phyloP scores from a whole-genome alignment of 2,329 filamentous ascomycete species.

The Podosphaera leucotricha region DNA sequence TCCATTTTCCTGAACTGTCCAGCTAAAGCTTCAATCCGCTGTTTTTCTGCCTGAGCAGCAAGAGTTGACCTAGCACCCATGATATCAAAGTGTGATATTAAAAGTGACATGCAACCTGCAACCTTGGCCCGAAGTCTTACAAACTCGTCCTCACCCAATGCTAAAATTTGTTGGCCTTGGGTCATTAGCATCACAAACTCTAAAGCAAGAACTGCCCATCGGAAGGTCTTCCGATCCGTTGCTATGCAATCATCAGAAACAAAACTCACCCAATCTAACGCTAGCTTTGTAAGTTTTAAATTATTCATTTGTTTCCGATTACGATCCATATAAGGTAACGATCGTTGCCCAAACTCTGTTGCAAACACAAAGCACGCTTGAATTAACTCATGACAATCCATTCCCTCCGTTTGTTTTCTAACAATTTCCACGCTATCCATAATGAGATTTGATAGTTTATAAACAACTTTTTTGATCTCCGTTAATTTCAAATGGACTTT shows the following conservation, averaged over 20 bases:
- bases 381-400: slow-evolving; percentile 84
- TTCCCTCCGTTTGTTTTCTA: slow-evolving; percentile 55
- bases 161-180: slow-evolving; percentile 75
- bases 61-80: slow-evolving; percentile 89
- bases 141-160: slow-evolving; percentile 73
- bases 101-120: slow-evolving; percentile 84
- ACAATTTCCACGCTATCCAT: slow-evolving; percentile 97
- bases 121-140: slow-evolving; percentile 64
- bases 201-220: slow-evolving; percentile 85
- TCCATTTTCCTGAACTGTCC: slow-evolving; percentile 58
- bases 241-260: slow-evolving; percentile 93
- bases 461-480: slow-evolving; percentile 86
- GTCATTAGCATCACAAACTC: slow-evolving; percentile 98
- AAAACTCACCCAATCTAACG: slow-evolving; percentile 92
- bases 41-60: slow-evolving; percentile 82
- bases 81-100: slow-evolving; percentile 97
- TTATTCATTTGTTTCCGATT: slow-evolving; percentile 95
- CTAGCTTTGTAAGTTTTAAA: slow-evolving; percentile 75
- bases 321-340: slow-evolving; percentile 83
- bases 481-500: slow-evolving; percentile 79
- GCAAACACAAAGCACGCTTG: slow-evolving; percentile 97
- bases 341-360: slow-evolving; percentile 94
- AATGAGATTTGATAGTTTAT: slow-evolving; percentile 90
- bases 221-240: slow-evolving; percentile 84
- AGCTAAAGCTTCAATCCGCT: slow-evolving; percentile 58